A percentile compares a stretch with the other conserved stretches of the same genome.
These are phyloP conservation scores for Wickerhamomyces sp. DNA, from an alignment of 1,139 yeast species.

Conservation along the genomic window DNA sequence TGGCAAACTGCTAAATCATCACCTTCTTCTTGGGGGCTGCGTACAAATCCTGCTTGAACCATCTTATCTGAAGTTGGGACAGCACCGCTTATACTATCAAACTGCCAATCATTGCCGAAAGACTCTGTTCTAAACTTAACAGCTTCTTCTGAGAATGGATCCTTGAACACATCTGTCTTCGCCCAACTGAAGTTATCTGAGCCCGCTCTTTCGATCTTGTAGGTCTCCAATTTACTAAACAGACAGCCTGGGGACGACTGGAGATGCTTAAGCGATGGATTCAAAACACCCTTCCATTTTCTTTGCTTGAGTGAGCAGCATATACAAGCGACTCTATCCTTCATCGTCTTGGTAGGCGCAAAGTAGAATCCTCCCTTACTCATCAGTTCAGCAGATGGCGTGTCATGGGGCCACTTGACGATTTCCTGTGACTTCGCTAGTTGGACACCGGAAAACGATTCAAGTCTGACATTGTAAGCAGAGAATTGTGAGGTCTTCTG, in stretches of 20 bases:
- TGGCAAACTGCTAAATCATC: conserved; percentile 70
- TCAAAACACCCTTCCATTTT: conserved; percentile 29
- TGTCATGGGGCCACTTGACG: conserved; percentile 32
- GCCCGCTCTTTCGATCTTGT: conserved; percentile 16
- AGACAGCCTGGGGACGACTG: conserved; percentile 41
- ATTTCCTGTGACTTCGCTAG: conserved; percentile 17
- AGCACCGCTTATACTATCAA: conserved; percentile 36
- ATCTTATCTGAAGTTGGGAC: conserved; percentile 38
- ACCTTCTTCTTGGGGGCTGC: conserved; percentile 35
- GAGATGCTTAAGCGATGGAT: conserved; percentile 42
- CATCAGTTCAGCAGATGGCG: conserved; percentile 36
- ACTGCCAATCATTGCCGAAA: conserved; percentile 52
- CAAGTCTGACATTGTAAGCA: conserved; percentile 22
- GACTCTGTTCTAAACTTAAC: conserved; percentile 43
- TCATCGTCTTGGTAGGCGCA: conserved; percentile 45
- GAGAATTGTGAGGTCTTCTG: not conserved
- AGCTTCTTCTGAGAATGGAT: conserved; percentile 36
- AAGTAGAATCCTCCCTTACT: conserved; percentile 70
- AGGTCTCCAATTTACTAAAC: conserved; percentile 31
- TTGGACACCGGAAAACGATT: conserved; percentile 28
- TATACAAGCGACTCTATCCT: conserved; percentile 54
- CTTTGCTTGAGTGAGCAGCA: conserved; percentile 49
- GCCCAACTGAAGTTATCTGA: conserved; percentile 24
- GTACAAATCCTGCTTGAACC: conserved; percentile 52
- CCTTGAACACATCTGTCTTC: conserved; percentile 24